These are phyloP conservation scores for Cyberlindnera samutprakarnensis DNA, from an alignment of 805 yeast genomes.

Conservation along the genomic window DNA sequence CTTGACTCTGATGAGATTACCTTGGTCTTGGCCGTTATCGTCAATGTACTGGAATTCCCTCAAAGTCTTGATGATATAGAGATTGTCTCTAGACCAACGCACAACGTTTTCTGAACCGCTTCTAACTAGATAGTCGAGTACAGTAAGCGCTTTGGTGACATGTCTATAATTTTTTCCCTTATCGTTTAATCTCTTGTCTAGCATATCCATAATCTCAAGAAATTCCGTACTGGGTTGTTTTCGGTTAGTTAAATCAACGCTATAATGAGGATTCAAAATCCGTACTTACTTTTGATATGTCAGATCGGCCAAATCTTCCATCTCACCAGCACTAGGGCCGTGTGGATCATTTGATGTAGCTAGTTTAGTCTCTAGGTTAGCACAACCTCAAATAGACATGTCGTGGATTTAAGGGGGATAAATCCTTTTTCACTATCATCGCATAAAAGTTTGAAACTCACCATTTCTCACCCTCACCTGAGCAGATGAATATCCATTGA, in stretches of 20 bases:
- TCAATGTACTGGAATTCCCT: conserved; percentile 84
- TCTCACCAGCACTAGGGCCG: conserved; percentile 73
- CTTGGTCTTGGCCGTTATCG: conserved; percentile 75
- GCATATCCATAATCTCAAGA: conserved; percentile 87
- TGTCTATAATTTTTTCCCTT: conserved; percentile 98
- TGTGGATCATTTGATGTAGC: conserved; percentile 85
- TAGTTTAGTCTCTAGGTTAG: conserved; percentile 6
- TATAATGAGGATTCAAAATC: too few relatives aligned
- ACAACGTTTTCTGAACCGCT: conserved; percentile 86
- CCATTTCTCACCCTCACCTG: conserved; percentile 80
- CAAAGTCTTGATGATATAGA: conserved; percentile 81
- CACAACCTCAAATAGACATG: neutral
- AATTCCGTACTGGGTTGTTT: conserved; percentile 65
- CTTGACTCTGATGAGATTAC: conserved; percentile 79
- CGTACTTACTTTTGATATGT: conserved; percentile 47
- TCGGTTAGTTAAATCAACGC: too few relatives aligned
- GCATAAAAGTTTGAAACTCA: too few relatives aligned
- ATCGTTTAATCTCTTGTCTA: conserved; percentile 86
- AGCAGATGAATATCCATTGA: conserved; percentile 76
- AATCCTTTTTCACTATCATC: too few relatives aligned
- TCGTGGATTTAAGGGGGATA: too few relatives aligned
- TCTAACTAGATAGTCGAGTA: conserved; percentile 82
- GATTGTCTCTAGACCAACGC: conserved; percentile 83
- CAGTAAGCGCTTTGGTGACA: conserved; percentile 82
- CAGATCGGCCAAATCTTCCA: conserved; percentile 76